Base-by-base conservation (phyloP, 495 filamentous ascomycete species). In the Daldinia grandis region DNA sequence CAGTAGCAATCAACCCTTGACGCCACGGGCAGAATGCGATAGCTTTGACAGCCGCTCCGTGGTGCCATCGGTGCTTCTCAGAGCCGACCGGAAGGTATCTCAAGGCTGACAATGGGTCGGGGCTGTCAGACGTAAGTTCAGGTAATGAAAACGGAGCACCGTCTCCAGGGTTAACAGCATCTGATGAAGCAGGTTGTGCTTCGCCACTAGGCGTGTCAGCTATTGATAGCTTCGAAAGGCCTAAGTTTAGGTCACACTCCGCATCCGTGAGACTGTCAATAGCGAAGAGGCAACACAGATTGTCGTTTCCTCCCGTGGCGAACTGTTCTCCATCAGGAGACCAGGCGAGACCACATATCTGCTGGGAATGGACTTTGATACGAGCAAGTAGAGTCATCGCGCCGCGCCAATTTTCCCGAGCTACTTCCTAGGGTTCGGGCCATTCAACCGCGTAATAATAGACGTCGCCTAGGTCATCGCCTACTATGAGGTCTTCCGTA, bases 21-120 rank as follows among this genome's bases (percentile, higher is more conserved):
- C 94, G 92, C 95, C 95, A 98, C 5, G 95, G 95, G 47, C 95
- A 97, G 80, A 98, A 98, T 9, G 95, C 95, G 66, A 98, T 94
- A 24, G 95, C 95, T 78, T 99, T 99, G 72, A 98, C 92, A 8
- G 95, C 95, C 1, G 95, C 95, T 14, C 89, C 87, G 78, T 98
- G 93, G 7, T 81, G 38, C 85, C 95, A 93, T 35, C 85, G 85
- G 75, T 96, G 88, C 68, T 88, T 91, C 72, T 92, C 89, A 27
- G 84, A 81, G 38, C 89, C 89, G 5, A 66, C 54, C 8, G 62
- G 75, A 12, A 82, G 57, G 51, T 74, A 63, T 19, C 69, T 79
- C 60, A 79, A 66, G 9, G 66, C 24, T 1, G 62, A 28, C 9
- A 58, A 61, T 21, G 58, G 44, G 55, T 28, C 30, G 24, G 61